Evolutionary conservation across 768 basidiomycete genomes (phyloP), one percentile per base, ranked within the genome.

Genomic region (Asterophora parasitica): DNA sequence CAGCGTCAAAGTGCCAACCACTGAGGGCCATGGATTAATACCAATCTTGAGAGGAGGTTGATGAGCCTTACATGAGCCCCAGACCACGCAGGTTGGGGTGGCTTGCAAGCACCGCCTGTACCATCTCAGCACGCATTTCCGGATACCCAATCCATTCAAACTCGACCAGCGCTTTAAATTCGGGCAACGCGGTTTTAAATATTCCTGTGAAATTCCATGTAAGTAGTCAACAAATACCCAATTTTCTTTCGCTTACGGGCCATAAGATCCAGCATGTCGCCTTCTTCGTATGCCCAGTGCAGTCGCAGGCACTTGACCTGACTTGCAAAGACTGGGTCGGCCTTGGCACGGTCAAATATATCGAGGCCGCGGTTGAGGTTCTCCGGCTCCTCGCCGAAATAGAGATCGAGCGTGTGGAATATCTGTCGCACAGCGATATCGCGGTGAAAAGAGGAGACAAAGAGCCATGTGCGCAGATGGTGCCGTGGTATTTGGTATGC

Each of bases 121-220:
- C 82, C 73, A 81, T 79, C 44, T 84, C 82, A n/a, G 71, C 78
- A 8, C 78, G 71, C 64, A 85, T 67, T 58, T 85, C 83, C 1
- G 83, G 83, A 56, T 85, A 85, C 4, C 83, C 83, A n/a, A 85
- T 84, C 83, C 83, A 85, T 62, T 85, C 83, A 56, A 85, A 83
- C 51, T 83, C 82, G 10, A 68, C 58, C 9, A 85, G 65, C 7
- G 75, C 73, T 49, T 68, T 81, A 64, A 85, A 84, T 35, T 79
- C 78, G 1, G 82, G 81, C 11, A 86, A 68, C 1, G 81, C 75
- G 7, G 76, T 79, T 46, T 76, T 76, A 62, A 85, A 82, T 37
- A 83, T 77, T 12, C 80, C 77, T 81, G 36, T 6, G 3, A 23
- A 40, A 12, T 36, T 27, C 17, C 19, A 15, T 11, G 8, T 2